Conservation (phyloP, 768 basidiomycete species). For the Trametopsis cervina region DNA sequence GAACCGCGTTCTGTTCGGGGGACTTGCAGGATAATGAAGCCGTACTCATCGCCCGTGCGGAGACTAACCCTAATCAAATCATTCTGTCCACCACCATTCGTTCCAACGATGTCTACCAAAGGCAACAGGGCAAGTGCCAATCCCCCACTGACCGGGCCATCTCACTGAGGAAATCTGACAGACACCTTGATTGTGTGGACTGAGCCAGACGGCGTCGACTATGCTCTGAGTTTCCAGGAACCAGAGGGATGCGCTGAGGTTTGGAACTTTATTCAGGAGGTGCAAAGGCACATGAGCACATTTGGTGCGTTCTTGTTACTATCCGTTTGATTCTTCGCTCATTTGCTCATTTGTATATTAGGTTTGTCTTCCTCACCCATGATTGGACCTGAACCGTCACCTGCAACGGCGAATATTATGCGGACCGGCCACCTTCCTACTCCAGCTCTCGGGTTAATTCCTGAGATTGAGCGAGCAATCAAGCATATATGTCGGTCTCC, state of each 20-base stretch:
- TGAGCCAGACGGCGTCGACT: slow-evolving; percentile 89
- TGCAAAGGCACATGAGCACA: slow-evolving; percentile 75
- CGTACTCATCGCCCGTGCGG: slow-evolving; percentile 77
- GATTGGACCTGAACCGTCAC: slow-evolving; percentile 46
- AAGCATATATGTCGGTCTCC: slow-evolving; percentile 69
- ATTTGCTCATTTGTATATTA: slow-evolving; percentile 18
- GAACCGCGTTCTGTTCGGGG: slow-evolving; percentile 94
- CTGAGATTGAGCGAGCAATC: slow-evolving; percentile 73
- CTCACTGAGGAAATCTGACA: slow-evolving; percentile 25
- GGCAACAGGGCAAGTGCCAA: slow-evolving; percentile 65
- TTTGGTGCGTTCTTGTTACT: slow-evolving; percentile 38
- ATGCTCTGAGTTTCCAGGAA: slow-evolving; percentile 96
- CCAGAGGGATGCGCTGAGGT: slow-evolving; percentile 92
- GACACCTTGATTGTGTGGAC: slow-evolving; percentile 99
- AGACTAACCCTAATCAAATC: slow-evolving; percentile 61
- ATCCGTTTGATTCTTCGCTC: background rate
- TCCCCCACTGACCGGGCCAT: slow-evolving; percentile 4
- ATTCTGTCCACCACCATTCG: slow-evolving; percentile 79
- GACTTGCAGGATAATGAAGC: slow-evolving; percentile 79
- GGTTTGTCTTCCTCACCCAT: slow-evolving; percentile 53
- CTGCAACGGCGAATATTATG: slow-evolving; percentile 58
- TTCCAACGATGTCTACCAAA: slow-evolving; percentile 78
- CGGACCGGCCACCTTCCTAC: slow-evolving; percentile 68
- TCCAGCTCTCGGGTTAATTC: slow-evolving; percentile 71
- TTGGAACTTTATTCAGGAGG: slow-evolving; percentile 94